Evolutionary conservation across 495 filamentous ascomycete species (phyloP).

Genomic region (Aspergillus olivimuriae): DNA sequence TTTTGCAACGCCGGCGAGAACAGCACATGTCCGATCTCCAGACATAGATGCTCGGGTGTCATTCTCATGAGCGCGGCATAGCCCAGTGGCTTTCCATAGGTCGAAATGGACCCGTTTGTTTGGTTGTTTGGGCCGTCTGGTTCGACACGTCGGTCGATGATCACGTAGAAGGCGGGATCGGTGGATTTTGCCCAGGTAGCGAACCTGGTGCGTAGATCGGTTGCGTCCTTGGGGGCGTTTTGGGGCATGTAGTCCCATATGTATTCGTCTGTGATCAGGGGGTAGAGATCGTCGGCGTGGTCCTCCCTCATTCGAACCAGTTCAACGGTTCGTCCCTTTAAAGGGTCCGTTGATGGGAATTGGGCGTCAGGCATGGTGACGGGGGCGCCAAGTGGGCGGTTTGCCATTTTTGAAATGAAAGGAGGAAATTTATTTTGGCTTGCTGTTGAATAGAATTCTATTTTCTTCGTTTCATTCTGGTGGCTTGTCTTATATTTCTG

Average conservation of each 20-base stretch:
- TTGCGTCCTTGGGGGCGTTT: conserved; percentile 31
- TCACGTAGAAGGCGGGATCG: conserved; percentile 37
- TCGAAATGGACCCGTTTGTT: too few species aligned
- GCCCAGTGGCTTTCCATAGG: conserved; percentile 27
- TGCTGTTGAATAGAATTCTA: too few species aligned
- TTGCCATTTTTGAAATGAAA: too few species aligned
- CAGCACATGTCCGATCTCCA: conserved; percentile 48
- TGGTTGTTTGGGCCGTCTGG: too few species aligned
- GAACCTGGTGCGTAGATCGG: conserved; percentile 24
- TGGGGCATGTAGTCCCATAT: conserved; percentile 44
- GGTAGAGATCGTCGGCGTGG: conserved; percentile 36
- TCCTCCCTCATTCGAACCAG: conserved; percentile 28
- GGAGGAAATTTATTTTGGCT: too few species aligned
- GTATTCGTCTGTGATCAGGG: conserved; percentile 19
- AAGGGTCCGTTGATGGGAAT: conserved; percentile 19
- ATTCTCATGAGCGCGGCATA: conserved; percentile 40
- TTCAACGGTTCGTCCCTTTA: conserved; percentile 30
- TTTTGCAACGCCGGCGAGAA: conserved; percentile 40
- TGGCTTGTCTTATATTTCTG: too few species aligned
- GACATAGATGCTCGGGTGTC: conserved; percentile 24
- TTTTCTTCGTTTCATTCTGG: too few species aligned
- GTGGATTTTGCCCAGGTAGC: conserved; percentile 17
- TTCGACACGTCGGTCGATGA: conserved; percentile 31
- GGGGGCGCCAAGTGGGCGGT: conserved; percentile 17
- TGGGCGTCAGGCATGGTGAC: conserved; percentile 17